phyloP scores from a whole-genome alignment of 352 stramenopile genomes.

The Globisporangium paroecandrum region DNA sequence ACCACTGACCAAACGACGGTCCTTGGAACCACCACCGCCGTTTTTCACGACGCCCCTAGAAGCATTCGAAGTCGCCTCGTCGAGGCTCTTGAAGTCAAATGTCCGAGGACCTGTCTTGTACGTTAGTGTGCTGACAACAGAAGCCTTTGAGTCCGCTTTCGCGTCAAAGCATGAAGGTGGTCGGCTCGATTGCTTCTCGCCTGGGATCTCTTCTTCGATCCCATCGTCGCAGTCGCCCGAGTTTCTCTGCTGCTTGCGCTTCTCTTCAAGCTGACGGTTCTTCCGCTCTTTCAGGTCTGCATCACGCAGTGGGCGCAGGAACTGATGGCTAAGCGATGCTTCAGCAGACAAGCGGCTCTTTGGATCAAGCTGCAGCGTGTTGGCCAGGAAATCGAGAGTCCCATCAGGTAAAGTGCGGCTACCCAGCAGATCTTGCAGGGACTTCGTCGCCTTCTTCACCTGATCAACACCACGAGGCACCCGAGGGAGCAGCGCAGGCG shows the following conservation, averaged over 20 bases:
- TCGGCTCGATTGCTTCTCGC: slow-evolving; percentile 22
- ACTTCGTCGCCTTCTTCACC: slow-evolving; percentile 38
- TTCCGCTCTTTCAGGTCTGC: slow-evolving; percentile 40
- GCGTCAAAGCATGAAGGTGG: slow-evolving; percentile 12
- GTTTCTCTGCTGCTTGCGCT: slow-evolving; percentile 19
- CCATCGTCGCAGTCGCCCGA: slow-evolving; percentile 42
- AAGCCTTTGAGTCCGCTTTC: slow-evolving; percentile 22
- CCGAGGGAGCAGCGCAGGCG: slow-evolving; percentile 31
- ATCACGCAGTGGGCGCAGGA: slow-evolving; percentile 51
- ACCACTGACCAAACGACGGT: slow-evolving; percentile 4
- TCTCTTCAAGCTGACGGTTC: slow-evolving; percentile 41
- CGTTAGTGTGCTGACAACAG: slow-evolving; percentile 6
- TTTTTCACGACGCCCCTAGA: background rate
- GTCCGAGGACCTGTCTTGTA: slow-evolving; percentile 25
- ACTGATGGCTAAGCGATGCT: slow-evolving; percentile 53
- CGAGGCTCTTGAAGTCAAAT: slow-evolving; percentile 26
- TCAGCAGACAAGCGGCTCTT: slow-evolving; percentile 47
- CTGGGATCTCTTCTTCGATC: slow-evolving; percentile 79
- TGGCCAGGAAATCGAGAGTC: slow-evolving; percentile 62
- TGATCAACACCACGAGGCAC: slow-evolving; percentile 49
- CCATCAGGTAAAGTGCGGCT: slow-evolving; percentile 43
- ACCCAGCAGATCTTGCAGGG: slow-evolving; percentile 41
- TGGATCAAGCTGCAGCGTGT: slow-evolving; percentile 63
- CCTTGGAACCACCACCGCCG: background rate
- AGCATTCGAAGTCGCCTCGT: slow-evolving; percentile 4